Conservation (phyloP, 106 monocot genomes). For the Dendrobium nobile region DNA sequence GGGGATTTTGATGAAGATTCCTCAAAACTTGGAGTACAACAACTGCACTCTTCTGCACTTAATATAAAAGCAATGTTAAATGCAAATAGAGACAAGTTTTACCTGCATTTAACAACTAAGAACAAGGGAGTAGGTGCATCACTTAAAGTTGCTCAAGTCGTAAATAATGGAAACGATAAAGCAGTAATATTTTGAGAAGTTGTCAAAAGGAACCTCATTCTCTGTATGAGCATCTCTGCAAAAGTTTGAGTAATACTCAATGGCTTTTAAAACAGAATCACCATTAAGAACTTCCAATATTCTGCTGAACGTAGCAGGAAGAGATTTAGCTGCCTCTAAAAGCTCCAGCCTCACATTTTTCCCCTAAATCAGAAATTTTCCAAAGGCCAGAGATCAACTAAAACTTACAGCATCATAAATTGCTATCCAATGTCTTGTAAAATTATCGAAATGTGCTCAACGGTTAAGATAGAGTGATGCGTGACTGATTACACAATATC, state of each 20-base stretch:
- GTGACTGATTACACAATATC: not conserved
- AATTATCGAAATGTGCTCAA: not conserved
- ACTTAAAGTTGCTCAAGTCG: not conserved
- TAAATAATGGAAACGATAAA: not conserved
- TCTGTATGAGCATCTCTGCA: constrained; percentile 89
- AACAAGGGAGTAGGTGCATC: not conserved
- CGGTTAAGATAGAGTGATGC: not conserved
- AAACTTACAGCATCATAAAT: not conserved
- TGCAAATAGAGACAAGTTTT: not conserved
- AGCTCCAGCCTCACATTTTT: constrained; percentile 80
- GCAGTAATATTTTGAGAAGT: not conserved
- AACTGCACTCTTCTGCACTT: constrained; percentile 45
- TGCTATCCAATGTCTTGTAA: not conserved
- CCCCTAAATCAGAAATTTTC: constrained; percentile 42
- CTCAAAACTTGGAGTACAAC: constrained; percentile 59
- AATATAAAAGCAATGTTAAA: constrained; percentile 5
- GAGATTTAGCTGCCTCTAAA: constrained; percentile 79
- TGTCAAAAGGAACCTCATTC: constrained; percentile 45
- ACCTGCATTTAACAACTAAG: not conserved
- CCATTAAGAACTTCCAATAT: constrained; percentile 63
- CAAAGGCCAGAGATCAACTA: not conserved
- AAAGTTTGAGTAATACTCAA: constrained; percentile 89
- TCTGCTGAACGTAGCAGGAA: constrained; percentile 64
- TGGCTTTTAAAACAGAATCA: constrained; percentile 52
- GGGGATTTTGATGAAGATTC: constrained; percentile 63